Conservation (phyloP, 2,329 filamentous ascomycete species). For the Ophiostoma perfectum region DNA sequence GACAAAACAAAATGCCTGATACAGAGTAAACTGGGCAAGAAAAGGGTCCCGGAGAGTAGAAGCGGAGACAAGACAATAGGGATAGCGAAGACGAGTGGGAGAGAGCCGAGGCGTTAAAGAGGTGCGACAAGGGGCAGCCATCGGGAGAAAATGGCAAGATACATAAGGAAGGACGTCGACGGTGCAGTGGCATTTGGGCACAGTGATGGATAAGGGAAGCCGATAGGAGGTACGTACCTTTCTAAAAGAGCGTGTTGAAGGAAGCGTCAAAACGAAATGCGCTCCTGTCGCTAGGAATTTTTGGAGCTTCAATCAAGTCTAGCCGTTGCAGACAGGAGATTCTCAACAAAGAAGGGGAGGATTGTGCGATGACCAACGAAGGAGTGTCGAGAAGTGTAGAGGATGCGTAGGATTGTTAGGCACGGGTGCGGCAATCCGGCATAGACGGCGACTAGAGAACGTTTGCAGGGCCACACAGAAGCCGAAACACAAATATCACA, state of each 20-base stretch:
- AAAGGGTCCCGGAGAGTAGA: not conserved
- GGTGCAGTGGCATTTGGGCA: too few relatives aligned
- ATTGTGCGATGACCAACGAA: not conserved
- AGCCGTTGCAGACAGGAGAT: not conserved
- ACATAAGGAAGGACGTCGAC: too few relatives aligned
- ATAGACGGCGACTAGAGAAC: not conserved
- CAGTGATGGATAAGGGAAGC: too few relatives aligned
- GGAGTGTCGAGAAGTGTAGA: not conserved
- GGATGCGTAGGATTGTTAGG: not conserved
- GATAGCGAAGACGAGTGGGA: not conserved
- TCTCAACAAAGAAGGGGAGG: not conserved
- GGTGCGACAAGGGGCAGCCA: constrained; percentile 2
- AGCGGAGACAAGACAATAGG: not conserved
- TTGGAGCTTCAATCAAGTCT: not conserved
- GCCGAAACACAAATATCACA: too few relatives aligned
- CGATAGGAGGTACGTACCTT: not conserved
- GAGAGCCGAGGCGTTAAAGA: not conserved
- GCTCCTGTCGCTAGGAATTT: not conserved
- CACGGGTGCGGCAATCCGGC: not conserved
- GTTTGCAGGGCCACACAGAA: not conserved
- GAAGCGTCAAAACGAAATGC: not conserved
- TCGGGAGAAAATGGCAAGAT: not conserved
- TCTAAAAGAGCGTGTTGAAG: not conserved
- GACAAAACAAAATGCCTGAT: not conserved
- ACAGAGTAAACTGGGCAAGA: not conserved